phyloP scores from a whole-genome alignment of 2,329 filamentous ascomycete genomes.

The Endocalyx cinctus region DNA sequence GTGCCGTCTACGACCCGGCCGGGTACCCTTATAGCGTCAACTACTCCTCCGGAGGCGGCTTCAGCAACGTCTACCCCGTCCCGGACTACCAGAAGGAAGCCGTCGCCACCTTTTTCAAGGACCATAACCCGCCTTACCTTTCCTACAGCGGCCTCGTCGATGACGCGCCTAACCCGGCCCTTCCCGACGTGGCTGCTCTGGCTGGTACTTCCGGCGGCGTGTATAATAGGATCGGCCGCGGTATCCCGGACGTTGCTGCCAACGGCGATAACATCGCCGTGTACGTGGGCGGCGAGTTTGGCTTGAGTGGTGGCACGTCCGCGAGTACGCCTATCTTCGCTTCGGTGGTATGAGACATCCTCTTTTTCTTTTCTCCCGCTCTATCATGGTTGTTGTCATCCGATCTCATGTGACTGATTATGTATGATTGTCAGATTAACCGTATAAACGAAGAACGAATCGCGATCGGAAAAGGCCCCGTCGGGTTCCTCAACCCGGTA shows the following conservation, averaged over 20 bases:
- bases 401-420: no score
- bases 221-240: slow-evolving; percentile 18
- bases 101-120: slow-evolving; percentile 1
- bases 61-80: slow-evolving; percentile 13
- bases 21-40: slow-evolving; percentile 1
- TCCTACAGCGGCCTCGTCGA: no score
- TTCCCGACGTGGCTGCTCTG: no score
- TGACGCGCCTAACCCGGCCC: no score
- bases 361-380: slow-evolving; percentile 1
- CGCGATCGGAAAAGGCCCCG: slow-evolving; percentile 7
- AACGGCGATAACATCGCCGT: slow-evolving; percentile 21
- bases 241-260: slow-evolving; percentile 21
- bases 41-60: slow-evolving; percentile 16
- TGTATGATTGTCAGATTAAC: no score
- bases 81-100: slow-evolving; percentile 17
- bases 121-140: slow-evolving; percentile 3
- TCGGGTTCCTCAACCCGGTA: slow-evolving; percentile 10
- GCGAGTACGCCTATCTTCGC: slow-evolving; percentile 9
- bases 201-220: slow-evolving; percentile 16
- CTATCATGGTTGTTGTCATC: no score
- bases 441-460: slow-evolving; percentile 8
- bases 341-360: not conserved
- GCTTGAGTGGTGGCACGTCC: slow-evolving; percentile 16
- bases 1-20: slow-evolving; percentile 9
- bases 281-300: slow-evolving; percentile 10